Conservation (phyloP, 176 grass and related monocot species). For the Stipa capillata region DNA sequence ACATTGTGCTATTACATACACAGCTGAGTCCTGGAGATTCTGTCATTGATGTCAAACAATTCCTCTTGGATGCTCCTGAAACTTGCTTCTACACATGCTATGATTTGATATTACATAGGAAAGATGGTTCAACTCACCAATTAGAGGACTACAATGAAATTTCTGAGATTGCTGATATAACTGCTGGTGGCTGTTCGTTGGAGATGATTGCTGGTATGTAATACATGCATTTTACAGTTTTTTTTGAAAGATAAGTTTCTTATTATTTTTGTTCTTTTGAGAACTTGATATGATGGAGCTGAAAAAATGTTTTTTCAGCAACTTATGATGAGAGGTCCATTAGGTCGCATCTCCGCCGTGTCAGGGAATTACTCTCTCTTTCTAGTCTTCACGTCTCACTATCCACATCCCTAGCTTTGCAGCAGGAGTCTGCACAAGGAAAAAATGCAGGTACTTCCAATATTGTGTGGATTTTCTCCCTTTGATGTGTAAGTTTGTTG, state of each 20-base stretch:
- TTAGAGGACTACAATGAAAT: slow-evolving; percentile 99
- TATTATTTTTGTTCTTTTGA: not conserved
- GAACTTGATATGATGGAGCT: not conserved
- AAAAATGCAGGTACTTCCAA: slow-evolving; percentile 56
- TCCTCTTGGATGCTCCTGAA: slow-evolving; percentile 92
- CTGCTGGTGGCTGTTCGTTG: slow-evolving; percentile 69
- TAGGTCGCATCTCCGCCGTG: slow-evolving; percentile 78
- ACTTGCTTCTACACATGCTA: slow-evolving; percentile 99
- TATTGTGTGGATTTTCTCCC: not conserved
- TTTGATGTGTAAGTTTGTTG: slow-evolving; percentile 6
- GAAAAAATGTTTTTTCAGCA: slow-evolving; percentile 41
- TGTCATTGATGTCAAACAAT: slow-evolving; percentile 94
- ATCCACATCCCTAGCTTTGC: slow-evolving; percentile 71
- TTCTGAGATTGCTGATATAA: slow-evolving; percentile 90
- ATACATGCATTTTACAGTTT: not conserved
- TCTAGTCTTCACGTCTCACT: slow-evolving; percentile 82
- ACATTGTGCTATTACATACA: slow-evolving; percentile 27
- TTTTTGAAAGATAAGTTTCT: no score
- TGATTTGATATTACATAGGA: slow-evolving; percentile 73
- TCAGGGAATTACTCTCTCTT: slow-evolving; percentile 80
- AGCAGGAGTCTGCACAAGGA: slow-evolving; percentile 70
- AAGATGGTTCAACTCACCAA: slow-evolving; percentile 72
- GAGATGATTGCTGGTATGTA: slow-evolving; percentile 84
- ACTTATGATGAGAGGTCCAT: slow-evolving; percentile 99
- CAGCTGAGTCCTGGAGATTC: slow-evolving; percentile 94